phyloP scores from a whole-genome alignment of 352 stramenopile species.

The Ochromonadaceae sp. region DNA sequence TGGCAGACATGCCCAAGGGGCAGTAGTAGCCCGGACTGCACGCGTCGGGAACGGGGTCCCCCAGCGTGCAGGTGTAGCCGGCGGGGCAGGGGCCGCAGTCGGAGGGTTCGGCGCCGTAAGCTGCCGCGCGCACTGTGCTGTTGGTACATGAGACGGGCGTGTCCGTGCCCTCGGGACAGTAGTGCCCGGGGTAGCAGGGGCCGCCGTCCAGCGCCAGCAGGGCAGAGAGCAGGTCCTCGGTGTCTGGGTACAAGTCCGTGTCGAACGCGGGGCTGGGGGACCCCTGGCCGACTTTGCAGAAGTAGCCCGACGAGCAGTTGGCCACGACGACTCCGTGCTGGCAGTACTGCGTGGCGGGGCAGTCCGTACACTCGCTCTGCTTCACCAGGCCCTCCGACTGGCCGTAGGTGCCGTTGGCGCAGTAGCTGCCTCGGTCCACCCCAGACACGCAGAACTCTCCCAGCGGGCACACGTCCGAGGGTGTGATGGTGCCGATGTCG shows the following conservation, averaged over 20 bases:
- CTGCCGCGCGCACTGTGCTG: slow-evolving; percentile 45
- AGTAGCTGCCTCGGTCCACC: slow-evolving; percentile 39
- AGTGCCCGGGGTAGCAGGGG: slow-evolving; percentile 46
- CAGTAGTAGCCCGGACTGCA: slow-evolving; percentile 62
- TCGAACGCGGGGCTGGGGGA: slow-evolving; percentile 2
- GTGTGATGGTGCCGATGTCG: neutral
- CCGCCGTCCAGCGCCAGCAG: slow-evolving; percentile 15
- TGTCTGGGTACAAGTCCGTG: neutral
- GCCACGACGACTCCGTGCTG: slow-evolving; percentile 47
- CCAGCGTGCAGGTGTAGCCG: slow-evolving; percentile 50
- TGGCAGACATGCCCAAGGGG: slow-evolving; percentile 17
- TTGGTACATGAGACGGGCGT: slow-evolving; percentile 49
- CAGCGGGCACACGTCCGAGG: slow-evolving; percentile 36
- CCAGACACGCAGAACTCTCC: slow-evolving; percentile 48
- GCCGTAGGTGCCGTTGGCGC: slow-evolving; percentile 56
- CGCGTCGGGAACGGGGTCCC: slow-evolving; percentile 45
- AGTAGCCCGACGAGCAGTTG: slow-evolving; percentile 56
- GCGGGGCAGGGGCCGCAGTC: slow-evolving; percentile 55
- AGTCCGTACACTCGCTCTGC: slow-evolving; percentile 46
- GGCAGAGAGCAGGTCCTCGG: slow-evolving; percentile 9
- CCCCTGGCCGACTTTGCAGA: slow-evolving; percentile 39
- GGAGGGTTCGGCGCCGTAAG: slow-evolving; percentile 30
- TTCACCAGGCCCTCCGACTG: slow-evolving; percentile 34
- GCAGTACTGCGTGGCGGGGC: slow-evolving; percentile 53
- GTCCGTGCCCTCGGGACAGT: slow-evolving; percentile 43